Evolutionary conservation across 257 asterid species (phyloP).

Genomic region (Cordia subcordata): DNA sequence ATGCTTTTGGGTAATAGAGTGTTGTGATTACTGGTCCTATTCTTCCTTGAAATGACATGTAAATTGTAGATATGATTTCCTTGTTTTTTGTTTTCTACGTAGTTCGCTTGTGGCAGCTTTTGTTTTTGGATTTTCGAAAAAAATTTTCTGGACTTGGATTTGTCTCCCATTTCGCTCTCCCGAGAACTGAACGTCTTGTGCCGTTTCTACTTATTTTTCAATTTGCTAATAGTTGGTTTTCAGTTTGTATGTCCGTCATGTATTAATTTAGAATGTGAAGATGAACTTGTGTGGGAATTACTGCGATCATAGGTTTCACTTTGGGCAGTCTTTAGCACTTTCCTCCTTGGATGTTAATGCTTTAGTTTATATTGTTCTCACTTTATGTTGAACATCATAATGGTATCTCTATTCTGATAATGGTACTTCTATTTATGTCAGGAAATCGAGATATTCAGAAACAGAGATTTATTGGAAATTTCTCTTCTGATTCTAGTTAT

Average conservation of each 20-base stretch:
- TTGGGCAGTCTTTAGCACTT: too few relatives aligned
- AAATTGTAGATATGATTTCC: conserved; percentile 2
- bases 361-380: conserved; percentile 6
- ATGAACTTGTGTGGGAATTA: too few relatives aligned
- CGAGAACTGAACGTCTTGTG: too few relatives aligned
- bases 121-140: neutral
- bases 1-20: conserved; percentile 32
- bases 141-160: too few relatives aligned
- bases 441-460: conserved; percentile 45
- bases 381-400: conserved; percentile 6
- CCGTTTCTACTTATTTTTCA: too few relatives aligned
- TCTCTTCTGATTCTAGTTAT: conserved; percentile 44
- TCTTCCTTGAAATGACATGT: conserved; percentile 15
- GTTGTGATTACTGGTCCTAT: conserved; percentile 40
- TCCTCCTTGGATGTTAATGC: too few relatives aligned
- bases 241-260: too few relatives aligned
- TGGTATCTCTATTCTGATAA: conserved; percentile 9
- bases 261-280: too few relatives aligned
- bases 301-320: conserved; percentile 2
- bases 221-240: too few relatives aligned
- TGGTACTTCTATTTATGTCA: conserved; percentile 30
- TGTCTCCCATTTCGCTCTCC: too few relatives aligned
- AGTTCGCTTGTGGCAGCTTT: too few relatives aligned
- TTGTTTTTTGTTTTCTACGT: too few relatives aligned
- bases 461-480: conserved; percentile 39